phyloP scores from a whole-genome alignment of 2,329 filamentous ascomycete genomes.

The Akanthomyces dipterigenus region DNA sequence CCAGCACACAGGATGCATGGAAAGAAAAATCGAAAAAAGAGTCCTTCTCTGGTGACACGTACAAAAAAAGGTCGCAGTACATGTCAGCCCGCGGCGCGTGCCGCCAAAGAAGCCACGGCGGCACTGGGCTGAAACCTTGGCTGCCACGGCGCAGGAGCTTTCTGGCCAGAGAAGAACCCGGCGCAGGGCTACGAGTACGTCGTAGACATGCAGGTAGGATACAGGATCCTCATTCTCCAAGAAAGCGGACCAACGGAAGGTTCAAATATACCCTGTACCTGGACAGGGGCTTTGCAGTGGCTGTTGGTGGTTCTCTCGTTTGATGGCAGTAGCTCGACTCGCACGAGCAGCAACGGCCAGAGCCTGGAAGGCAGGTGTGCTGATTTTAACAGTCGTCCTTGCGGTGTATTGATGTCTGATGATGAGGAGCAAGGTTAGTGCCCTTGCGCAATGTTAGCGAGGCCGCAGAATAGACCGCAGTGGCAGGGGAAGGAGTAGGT shows the following conservation, averaged over 20 bases:
- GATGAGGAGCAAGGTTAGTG: no score
- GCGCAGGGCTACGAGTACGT: neutral
- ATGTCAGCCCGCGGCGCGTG: slow-evolving; percentile 2
- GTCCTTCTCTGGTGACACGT: neutral
- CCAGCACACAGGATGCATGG: neutral
- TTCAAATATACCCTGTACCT: no score
- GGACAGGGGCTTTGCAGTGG: neutral
- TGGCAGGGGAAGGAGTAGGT: neutral
- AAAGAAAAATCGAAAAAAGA: neutral
- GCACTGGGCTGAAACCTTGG: slow-evolving; percentile 4
- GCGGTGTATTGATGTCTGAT: neutral
- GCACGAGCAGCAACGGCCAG: neutral
- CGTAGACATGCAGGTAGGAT: neutral
- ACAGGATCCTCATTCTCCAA: neutral
- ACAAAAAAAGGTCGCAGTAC: neutral
- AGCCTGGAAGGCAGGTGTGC: neutral
- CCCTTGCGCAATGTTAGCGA: no score
- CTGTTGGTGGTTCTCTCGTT: neutral
- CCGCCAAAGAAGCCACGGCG: neutral
- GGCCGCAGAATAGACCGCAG: no score
- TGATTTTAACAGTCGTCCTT: neutral
- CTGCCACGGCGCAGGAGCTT: neutral
- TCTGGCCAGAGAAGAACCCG: neutral
- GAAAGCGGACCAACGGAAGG: no score
- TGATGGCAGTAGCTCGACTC: neutral